Base-by-base conservation (phyloP, 2,329 filamentous ascomycete species). In the Clarireedia homoeocarpa region DNA sequence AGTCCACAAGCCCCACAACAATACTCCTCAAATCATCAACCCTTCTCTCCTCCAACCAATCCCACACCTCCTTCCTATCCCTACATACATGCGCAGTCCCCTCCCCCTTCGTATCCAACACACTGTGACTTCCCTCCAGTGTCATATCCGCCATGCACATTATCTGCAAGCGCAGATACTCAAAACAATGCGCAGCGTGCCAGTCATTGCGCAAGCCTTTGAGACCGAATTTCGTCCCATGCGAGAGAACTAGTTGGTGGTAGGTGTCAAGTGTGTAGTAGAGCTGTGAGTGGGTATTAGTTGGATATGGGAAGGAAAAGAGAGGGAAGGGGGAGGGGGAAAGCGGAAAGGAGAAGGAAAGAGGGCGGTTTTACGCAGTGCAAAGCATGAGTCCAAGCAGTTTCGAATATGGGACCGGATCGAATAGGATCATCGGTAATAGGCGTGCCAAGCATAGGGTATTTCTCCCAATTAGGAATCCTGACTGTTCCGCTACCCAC, bases 131-230 rank as follows among this genome's bases (percentile, higher is more conserved):
- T 6, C 68, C 68, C 39, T 71, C 68, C 2, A 71, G 55, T 1
- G 69, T 70, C 69, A 71, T 71, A 58, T 71, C 69, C 6, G 62
- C 57, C 60, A 65, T 68, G 48, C 68, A 70, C 15, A 71, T 30
- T 20, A 70, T 67, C 48, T 65, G 65, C 54, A 66, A 67, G 4
- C 68, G 56, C 15, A 71, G 54, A 52, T 70, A 70, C 40, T 71
- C 68, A 42, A 71, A 70, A 51, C 68, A 71, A 50, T 71, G 67
- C 0, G 61, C 58, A 0, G 66, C 66, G 42, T 70, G 67, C 44
- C 60, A 61, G 38, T 65, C 64, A 34, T 66, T 64, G 24, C 66
- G 59, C 36, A 65, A 58, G 7, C 64, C 67, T 2, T 60, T 57
- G 27, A 67, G 65, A 23, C 67, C 68, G 34, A 67, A 69, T 45